A percentile compares a stretch with the other conserved stretches of the same genome.
These are phyloP conservation scores for Aspergillus spinulosporus DNA, from an alignment of 2,329 filamentous ascomycete species.

Conservation along the genomic window DNA sequence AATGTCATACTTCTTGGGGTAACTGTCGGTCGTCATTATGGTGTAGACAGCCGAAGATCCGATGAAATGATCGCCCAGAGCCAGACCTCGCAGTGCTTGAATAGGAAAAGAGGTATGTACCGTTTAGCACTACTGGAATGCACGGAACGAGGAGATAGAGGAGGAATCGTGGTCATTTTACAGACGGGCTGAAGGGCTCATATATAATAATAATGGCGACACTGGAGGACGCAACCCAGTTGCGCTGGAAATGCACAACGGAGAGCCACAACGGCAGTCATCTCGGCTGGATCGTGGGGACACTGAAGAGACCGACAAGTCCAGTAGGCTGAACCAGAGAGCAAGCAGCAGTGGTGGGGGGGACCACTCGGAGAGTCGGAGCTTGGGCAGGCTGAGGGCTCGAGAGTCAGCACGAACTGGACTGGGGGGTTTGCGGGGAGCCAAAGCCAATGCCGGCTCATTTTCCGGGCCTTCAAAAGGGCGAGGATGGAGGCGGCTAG, in stretches of 20 bases:
- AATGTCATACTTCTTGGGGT: conserved; percentile 58
- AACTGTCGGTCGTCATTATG: conserved; percentile 22
- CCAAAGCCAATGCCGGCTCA: conserved; percentile 29
- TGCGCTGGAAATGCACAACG: conserved; percentile 21
- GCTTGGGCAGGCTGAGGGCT: not conserved
- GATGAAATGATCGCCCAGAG: conserved; percentile 1
- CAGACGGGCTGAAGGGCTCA: conserved; percentile 18
- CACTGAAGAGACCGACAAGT: not conserved
- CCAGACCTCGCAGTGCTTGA: conserved; percentile 1
- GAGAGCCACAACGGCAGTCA: conserved; percentile 39
- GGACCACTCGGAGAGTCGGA: not conserved
- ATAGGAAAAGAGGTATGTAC: conserved; percentile 1
- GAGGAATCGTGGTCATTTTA: conserved; percentile 1
- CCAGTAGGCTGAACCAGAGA: conserved; percentile 8
- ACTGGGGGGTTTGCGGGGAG: conserved; percentile 14
- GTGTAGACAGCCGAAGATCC: not conserved
- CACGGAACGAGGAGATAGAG: not conserved
- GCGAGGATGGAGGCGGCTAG: conserved; percentile 21
- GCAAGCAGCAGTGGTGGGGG: not conserved
- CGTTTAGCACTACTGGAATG: not conserved
- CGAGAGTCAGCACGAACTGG: not conserved
- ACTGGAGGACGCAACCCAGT: conserved; percentile 23
- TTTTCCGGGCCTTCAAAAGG: conserved; percentile 24
- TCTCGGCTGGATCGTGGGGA: conserved; percentile 33
- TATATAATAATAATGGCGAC: conserved; percentile 30